phyloP scores from a whole-genome alignment of 2,329 filamentous ascomycete species.

The Neonectria faginata region DNA sequence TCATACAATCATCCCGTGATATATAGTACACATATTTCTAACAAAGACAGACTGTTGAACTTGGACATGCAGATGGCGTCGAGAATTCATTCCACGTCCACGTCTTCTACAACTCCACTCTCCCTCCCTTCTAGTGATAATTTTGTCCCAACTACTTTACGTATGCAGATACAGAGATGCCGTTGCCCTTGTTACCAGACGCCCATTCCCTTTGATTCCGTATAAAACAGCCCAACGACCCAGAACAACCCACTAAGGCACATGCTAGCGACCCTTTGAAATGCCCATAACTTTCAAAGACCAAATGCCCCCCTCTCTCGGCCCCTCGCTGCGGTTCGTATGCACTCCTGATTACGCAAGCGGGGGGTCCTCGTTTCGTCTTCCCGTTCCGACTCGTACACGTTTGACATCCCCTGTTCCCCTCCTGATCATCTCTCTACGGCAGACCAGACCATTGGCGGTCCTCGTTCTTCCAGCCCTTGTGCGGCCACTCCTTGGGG shows the following conservation, averaged over 20 bases:
- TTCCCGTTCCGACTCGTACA: conserved; percentile 27
- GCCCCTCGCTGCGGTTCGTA: conserved; percentile 1
- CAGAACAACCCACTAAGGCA: conserved; percentile 15
- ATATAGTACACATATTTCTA: not conserved
- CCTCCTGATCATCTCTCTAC: conserved; percentile 20
- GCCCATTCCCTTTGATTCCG: conserved; percentile 18
- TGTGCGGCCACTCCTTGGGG: conserved; percentile 70
- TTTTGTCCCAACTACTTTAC: conserved; percentile 24
- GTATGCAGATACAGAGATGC: conserved; percentile 23
- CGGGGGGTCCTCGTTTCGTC: conserved; percentile 15
- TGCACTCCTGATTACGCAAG: conserved; percentile 20
- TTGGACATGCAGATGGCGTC: conserved; percentile 4
- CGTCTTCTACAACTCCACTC: conserved; percentile 10
- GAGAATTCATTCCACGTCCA: conserved; percentile 18
- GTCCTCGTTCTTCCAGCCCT: conserved; percentile 46
- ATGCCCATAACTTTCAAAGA: conserved; percentile 13
- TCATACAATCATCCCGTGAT: no score
- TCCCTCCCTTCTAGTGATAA: conserved; percentile 10
- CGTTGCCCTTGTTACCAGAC: conserved; percentile 24
- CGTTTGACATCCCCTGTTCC: conserved; percentile 4
- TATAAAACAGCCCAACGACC: conserved; percentile 24
- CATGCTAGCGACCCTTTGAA: conserved; percentile 24
- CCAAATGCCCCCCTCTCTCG: conserved; percentile 1
- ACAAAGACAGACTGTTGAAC: not conserved
- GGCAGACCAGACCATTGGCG: conserved; percentile 42